A percentile compares a stretch with the other conserved stretches of the same genome.
These are phyloP conservation scores for Acer campestre DNA, from an alignment of 345 rosid species.

Conservation along the genomic window DNA sequence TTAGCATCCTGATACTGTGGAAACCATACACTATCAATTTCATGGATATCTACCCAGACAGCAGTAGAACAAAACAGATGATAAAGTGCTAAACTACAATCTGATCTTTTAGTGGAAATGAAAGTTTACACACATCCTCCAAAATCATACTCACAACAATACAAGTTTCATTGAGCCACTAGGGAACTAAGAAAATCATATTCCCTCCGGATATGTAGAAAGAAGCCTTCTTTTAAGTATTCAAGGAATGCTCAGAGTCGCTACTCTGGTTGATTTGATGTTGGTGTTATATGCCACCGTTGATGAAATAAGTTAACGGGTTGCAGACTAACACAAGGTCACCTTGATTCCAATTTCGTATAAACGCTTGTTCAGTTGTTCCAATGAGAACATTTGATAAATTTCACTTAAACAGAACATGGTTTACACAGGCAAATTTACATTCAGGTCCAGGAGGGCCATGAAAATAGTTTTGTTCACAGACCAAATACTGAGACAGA, in stretches of 20 bases:
- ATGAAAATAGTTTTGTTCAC: not conserved
- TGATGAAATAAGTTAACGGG: not conserved
- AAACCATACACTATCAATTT: too few species aligned
- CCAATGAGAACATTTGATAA: not conserved
- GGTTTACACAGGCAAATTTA: not conserved
- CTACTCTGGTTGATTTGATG: not conserved
- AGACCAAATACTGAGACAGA: not conserved
- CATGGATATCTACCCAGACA: not conserved
- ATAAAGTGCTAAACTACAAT: too few species aligned
- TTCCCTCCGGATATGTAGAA: not conserved
- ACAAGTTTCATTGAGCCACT: not conserved
- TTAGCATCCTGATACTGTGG: not conserved
- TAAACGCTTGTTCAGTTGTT: not conserved
- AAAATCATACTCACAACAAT: not conserved
- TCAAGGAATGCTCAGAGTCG: not conserved
- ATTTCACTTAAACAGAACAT: not conserved
- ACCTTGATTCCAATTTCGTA: not conserved
- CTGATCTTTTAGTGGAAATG: too few species aligned
- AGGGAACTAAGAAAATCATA: not conserved
- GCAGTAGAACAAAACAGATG: not conserved
- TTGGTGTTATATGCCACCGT: not conserved
- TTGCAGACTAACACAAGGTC: not conserved
- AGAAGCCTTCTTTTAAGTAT: not conserved
- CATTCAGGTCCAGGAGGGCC: not conserved
- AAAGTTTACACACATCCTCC: too few species aligned